Conservation (phyloP, 805 yeast species). For the Lipomyces orientalis region DNA sequence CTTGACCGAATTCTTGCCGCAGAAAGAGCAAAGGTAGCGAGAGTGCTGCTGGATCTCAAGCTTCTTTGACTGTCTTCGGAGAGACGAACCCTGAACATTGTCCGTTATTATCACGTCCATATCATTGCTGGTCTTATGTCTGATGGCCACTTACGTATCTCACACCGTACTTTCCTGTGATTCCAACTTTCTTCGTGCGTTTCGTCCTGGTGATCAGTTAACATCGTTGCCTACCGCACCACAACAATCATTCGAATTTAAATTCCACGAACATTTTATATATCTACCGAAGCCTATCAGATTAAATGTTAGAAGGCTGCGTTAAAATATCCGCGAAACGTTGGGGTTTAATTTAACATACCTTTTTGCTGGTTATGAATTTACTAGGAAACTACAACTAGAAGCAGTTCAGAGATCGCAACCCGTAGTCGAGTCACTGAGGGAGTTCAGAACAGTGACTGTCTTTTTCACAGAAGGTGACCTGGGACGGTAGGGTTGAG, state of each 20-base stretch:
- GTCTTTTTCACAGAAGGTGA: too few relatives aligned
- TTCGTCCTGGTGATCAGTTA: conserved; percentile 74
- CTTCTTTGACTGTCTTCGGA: conserved; percentile 99
- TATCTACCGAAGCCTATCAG: background rate
- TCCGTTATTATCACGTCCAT: background rate
- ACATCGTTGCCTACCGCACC: background rate
- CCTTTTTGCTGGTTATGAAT: background rate
- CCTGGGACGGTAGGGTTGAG: too few relatives aligned
- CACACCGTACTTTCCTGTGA: conserved; percentile 99
- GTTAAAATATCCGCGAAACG: background rate
- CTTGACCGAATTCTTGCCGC: conserved; percentile 98
- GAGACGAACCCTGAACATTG: conserved; percentile 78
- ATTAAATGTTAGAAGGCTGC: background rate
- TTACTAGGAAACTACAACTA: background rate
- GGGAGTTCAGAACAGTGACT: too few relatives aligned
- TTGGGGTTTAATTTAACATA: background rate
- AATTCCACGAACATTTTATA: conserved; percentile 1
- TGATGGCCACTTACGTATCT: conserved; percentile 63
- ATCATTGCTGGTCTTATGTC: background rate
- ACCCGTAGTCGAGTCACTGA: too few relatives aligned
- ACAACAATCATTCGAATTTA: background rate
- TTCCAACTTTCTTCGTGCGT: conserved; percentile 99
- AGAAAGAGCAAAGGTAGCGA: conserved; percentile 98
- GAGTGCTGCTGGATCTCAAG: conserved; percentile 99
- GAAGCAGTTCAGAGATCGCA: too few relatives aligned